A percentile compares a stretch with the other conserved stretches of the same genome.
phyloP scores from a whole-genome alignment of 305 asterid species.

The Petunia hybrid region DNA sequence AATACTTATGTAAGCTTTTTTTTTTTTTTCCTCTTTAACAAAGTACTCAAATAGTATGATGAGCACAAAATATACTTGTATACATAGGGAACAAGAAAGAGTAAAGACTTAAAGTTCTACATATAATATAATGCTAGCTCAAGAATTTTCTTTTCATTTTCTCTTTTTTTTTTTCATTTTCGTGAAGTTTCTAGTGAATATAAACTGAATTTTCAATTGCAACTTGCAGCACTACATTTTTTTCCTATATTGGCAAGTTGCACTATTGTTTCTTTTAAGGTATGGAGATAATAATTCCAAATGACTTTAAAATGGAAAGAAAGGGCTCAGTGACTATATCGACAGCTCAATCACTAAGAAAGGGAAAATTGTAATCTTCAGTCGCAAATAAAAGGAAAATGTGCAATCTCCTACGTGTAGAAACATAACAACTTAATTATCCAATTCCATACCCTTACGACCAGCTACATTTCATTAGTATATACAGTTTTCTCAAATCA shows the following conservation, averaged over 20 bases:
- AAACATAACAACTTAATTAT: background rate
- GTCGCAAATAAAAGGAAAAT: background rate
- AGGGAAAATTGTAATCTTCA: background rate
- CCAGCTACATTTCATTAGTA: background rate
- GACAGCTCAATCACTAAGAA: background rate
- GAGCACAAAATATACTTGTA: too few relatives aligned
- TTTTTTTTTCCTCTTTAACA: slow-evolving; percentile 5
- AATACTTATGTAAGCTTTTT: slow-evolving; percentile 68
- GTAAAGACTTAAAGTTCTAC: background rate
- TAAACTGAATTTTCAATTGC: slow-evolving; percentile 5
- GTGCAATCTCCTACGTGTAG: background rate
- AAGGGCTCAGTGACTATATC: background rate
- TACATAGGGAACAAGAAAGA: background rate
- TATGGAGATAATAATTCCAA: background rate
- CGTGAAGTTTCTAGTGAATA: slow-evolving; percentile 34
- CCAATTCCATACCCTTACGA: background rate
- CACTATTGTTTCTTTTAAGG: background rate
- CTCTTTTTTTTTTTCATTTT: slow-evolving; percentile 22
- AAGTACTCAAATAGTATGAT: background rate
- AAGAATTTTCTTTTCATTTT: slow-evolving; percentile 31
- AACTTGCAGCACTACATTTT: background rate
- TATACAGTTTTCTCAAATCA: background rate
- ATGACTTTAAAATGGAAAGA: slow-evolving; percentile 8
- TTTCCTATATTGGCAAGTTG: slow-evolving; percentile 20
- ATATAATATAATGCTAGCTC: slow-evolving; percentile 6